Evolutionary conservation across 202 grass and related monocot species (phyloP).

Genomic region (Panicum hallii): DNA sequence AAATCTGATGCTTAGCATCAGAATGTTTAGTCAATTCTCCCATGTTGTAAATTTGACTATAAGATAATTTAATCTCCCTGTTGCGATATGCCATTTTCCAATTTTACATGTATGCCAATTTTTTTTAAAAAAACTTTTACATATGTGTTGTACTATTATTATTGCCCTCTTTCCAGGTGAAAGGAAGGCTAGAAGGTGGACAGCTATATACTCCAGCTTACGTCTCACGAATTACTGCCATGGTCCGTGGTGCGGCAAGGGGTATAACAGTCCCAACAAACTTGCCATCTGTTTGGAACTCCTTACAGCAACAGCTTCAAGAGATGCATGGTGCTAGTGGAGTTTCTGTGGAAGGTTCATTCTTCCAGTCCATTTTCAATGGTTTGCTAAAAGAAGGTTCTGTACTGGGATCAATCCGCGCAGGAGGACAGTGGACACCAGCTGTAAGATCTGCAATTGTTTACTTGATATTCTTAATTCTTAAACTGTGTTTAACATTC

Average conservation of each 20-base stretch:
- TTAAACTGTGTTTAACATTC: constrained; percentile 36
- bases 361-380: constrained; percentile 98
- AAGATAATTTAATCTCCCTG: neutral
- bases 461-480: constrained; percentile 43
- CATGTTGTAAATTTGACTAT: neutral
- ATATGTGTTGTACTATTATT: neutral
- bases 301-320: constrained; percentile 92
- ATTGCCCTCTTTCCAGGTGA: constrained; percentile 60
- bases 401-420: constrained; percentile 77
- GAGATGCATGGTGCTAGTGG: constrained; percentile 85
- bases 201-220: constrained; percentile 96
- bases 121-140: neutral
- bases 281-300: constrained; percentile 92
- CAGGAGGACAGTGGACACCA: constrained; percentile 96
- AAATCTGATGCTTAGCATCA: neutral
- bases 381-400: constrained; percentile 79
- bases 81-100: neutral
- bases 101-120: neutral
- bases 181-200: constrained; percentile 96
- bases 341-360: constrained; percentile 86
- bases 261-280: constrained; percentile 86
- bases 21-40: neutral
- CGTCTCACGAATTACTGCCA: constrained; percentile 84
- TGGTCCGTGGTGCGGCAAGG: constrained; percentile 92
- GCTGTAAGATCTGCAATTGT: constrained; percentile 64